Evolutionary conservation across 371 early-diverging fungal genomes (phyloP).

Genomic region (Batrachochytrium dendrobatidis): DNA sequence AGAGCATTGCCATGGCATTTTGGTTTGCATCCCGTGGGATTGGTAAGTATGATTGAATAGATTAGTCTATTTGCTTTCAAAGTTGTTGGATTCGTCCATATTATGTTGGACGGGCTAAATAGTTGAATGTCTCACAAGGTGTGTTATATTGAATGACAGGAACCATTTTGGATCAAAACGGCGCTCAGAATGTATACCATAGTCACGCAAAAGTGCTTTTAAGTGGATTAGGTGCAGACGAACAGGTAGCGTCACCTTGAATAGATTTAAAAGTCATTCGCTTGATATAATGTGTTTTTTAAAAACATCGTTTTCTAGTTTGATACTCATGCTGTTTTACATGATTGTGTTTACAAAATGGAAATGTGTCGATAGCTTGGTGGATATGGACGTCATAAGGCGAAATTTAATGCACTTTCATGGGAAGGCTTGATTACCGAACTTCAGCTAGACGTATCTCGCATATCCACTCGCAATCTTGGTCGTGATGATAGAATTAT

Average conservation of each 20-base stretch:
- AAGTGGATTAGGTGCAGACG: conserved; percentile 94
- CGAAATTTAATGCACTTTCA: conserved; percentile 55
- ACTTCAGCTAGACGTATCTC: conserved; percentile 74
- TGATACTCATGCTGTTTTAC: background rate
- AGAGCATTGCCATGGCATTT: conserved; percentile 92
- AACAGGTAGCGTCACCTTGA: conserved; percentile 39
- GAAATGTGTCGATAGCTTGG: conserved; percentile 50
- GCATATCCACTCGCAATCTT: conserved; percentile 80
- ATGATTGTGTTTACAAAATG: background rate
- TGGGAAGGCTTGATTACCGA: conserved; percentile 65
- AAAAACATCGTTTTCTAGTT: no score
- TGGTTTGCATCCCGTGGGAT: conserved; percentile 89
- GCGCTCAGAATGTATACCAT: no score
- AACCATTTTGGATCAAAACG: no score
- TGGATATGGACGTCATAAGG: conserved; percentile 85
- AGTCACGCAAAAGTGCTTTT: conserved; percentile 65
- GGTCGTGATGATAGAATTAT: conserved; percentile 93
- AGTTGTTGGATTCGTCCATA: no score
- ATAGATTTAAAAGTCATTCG: background rate
- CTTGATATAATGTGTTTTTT: no score
- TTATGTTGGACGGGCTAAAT: no score
- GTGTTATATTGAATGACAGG: no score
- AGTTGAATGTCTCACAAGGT: no score
- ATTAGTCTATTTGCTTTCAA: no score
- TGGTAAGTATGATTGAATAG: conserved; percentile 24